Base-by-base conservation (phyloP, 176 grass and related monocot species). In the Secale cereale region DNA sequence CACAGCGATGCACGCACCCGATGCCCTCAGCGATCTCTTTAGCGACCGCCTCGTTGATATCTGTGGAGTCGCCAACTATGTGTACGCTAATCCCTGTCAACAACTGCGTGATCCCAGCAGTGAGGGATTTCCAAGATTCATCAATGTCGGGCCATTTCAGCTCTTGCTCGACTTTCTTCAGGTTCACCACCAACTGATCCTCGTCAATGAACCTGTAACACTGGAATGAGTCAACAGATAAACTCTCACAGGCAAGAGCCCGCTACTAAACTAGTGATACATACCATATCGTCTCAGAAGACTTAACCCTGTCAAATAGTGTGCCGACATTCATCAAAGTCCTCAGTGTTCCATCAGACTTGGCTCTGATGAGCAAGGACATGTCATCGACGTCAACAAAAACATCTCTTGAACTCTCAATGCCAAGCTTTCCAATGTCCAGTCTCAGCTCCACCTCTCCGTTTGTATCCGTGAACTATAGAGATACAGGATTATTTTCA, bases 281-380 rank as follows among this genome's bases (percentile, higher is more conserved):
- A 22, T 76, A 98, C 93, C 96, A 98, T 91, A 98, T 92, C 39
- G 93, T 95, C 81, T 98, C 96, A 2, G 96, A 95, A 86, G 96
- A 84, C 67, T 95, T 98, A 59, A 98, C 86, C 74, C 78, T 94
- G 48, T 98, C 93, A 70, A 95, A 98, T 7, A 98, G 54, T 31
- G 71, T 67, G 77, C 67, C 85, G 27, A 87, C 74, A 31, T 98
- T 90, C 84, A 94, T 89, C 74, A 95, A 89, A 91, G 93, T 95
- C 71, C 56, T 87, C 26, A 94, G 86, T 65, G 92, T 94, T 25
- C 93, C 96, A 25, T 91, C 80, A 59, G 88, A 89, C 88, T 98
- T 98, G 29, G 85, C 96, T 85, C 96, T 91, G 65, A 98, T 89
- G 66, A 98, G 59, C 28, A 95, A 73, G 9, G 96, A 95, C 16